Evolutionary conservation across 371 early-diverging fungal genomes (phyloP).

Genomic region (Quaeritorhiza haematococci): DNA sequence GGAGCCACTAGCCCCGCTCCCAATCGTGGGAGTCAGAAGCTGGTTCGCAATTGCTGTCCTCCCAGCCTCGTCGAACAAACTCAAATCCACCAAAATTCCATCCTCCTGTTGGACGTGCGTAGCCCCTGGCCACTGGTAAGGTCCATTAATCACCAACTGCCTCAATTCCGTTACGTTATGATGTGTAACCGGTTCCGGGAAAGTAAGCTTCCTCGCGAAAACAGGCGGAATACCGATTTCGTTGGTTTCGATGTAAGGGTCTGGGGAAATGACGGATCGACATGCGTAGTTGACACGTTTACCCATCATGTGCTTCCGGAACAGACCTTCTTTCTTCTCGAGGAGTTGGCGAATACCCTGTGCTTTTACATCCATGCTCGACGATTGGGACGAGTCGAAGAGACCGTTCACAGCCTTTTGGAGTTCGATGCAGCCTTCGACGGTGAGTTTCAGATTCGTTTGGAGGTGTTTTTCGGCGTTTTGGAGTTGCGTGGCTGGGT

Average conservation of each 20-base stretch:
- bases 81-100: conserved; percentile 80
- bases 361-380: conserved; percentile 25
- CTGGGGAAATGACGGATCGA: conserved; percentile 99
- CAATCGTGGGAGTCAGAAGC: conserved; percentile 74
- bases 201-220: conserved; percentile 96
- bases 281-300: conserved; percentile 99
- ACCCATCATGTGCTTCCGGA: conserved; percentile 99
- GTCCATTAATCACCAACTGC: conserved; percentile 96
- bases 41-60: conserved; percentile 95
- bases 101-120: conserved; percentile 90
- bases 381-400: conserved; percentile 85
- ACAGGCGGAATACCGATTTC: conserved; percentile 98
- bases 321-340: conserved; percentile 99
- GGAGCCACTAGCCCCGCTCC: conserved; percentile 5
- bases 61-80: conserved; percentile 74
- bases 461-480: neutral
- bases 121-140: conserved; percentile 98
- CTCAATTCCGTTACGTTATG: conserved; percentile 91
- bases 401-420: conserved; percentile 88
- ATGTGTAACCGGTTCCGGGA: conserved; percentile 96
- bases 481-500: neutral
- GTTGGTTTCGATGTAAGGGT: conserved; percentile 96
- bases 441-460: conserved; percentile 36
- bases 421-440: conserved; percentile 76
- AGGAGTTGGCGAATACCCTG: conserved; percentile 90